A percentile compares a stretch with the other conserved stretches of the same genome.
phyloP scores from a whole-genome alignment of 2,329 filamentous ascomycete species.

The Clarireedia paspali region DNA sequence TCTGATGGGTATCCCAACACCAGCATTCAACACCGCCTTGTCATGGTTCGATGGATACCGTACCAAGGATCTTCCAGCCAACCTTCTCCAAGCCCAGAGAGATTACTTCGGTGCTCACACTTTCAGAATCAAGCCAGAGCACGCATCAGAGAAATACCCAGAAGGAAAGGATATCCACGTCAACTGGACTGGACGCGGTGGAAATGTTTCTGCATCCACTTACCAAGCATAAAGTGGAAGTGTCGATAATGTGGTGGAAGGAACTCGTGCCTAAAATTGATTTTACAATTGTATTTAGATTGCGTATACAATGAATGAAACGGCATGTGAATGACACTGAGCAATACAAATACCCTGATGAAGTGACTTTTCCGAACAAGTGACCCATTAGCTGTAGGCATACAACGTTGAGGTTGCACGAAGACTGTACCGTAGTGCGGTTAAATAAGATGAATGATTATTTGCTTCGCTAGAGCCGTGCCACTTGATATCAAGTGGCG shows the following conservation, averaged over 20 bases:
- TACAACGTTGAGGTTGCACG: no score
- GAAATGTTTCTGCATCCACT: slow-evolving; percentile 93
- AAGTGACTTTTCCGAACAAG: no score
- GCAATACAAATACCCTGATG: no score
- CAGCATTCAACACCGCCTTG: slow-evolving; percentile 92
- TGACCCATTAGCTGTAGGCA: no score
- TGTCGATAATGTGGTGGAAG: not conserved
- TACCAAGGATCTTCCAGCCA: slow-evolving; percentile 93
- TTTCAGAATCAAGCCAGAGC: slow-evolving; percentile 80
- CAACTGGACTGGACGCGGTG: slow-evolving; percentile 98
- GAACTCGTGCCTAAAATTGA: slow-evolving; percentile 1
- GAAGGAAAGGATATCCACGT: slow-evolving; percentile 89
- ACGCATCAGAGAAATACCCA: slow-evolving; percentile 70
- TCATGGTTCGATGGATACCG: slow-evolving; percentile 99
- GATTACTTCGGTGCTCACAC: slow-evolving; percentile 98
- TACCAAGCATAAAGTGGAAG: slow-evolving; percentile 71
- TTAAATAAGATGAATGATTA: no score
- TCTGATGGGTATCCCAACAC: slow-evolving; percentile 89
- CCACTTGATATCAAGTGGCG: no score
- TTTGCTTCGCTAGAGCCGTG: no score
- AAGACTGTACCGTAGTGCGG: no score
- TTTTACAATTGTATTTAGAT: slow-evolving; percentile 6
- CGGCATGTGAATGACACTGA: not conserved
- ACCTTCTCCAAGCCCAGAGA: slow-evolving; percentile 96
- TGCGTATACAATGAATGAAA: slow-evolving; percentile 4